Evolutionary conservation across 2,329 filamentous ascomycete species (phyloP).

Genomic region (Colletotrichum coccodes): DNA sequence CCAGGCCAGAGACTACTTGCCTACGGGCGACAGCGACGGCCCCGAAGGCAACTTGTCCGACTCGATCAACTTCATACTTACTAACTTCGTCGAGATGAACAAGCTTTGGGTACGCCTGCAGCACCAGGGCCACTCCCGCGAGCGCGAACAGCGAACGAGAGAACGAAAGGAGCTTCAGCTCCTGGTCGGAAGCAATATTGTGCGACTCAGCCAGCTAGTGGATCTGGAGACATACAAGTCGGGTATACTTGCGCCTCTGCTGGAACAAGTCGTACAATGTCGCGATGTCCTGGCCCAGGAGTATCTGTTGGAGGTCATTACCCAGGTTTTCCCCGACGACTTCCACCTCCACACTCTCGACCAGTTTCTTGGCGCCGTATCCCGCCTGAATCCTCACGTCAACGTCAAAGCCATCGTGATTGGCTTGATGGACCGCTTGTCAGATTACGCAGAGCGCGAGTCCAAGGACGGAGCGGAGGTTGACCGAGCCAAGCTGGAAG

Average conservation of each 20-base stretch:
- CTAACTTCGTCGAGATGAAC: constrained; percentile 99
- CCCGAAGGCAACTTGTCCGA: constrained; percentile 96
- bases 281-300: constrained; percentile 97
- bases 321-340: constrained; percentile 98
- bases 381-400: constrained; percentile 92
- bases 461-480: constrained; percentile 76
- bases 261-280: constrained; percentile 98
- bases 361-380: constrained; percentile 92
- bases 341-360: constrained; percentile 98
- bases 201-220: constrained; percentile 92
- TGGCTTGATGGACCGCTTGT: constrained; percentile 95
- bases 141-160: constrained; percentile 91
- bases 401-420: constrained; percentile 99
- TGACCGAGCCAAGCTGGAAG: constrained; percentile 80
- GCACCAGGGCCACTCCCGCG: constrained; percentile 95
- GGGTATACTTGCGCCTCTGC: constrained; percentile 84
- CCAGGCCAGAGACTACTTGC: constrained; percentile 90
- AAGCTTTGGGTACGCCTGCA: constrained; percentile 98
- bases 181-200: constrained; percentile 95
- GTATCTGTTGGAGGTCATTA: constrained; percentile 97
- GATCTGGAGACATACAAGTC: constrained; percentile 95
- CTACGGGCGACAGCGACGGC: constrained; percentile 84
- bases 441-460: constrained; percentile 93
- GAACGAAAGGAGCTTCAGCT: constrained; percentile 96
- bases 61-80: constrained; percentile 97